phyloP scores from a whole-genome alignment of 176 grass and related monocot genomes.

The Cymbopogon citratus region DNA sequence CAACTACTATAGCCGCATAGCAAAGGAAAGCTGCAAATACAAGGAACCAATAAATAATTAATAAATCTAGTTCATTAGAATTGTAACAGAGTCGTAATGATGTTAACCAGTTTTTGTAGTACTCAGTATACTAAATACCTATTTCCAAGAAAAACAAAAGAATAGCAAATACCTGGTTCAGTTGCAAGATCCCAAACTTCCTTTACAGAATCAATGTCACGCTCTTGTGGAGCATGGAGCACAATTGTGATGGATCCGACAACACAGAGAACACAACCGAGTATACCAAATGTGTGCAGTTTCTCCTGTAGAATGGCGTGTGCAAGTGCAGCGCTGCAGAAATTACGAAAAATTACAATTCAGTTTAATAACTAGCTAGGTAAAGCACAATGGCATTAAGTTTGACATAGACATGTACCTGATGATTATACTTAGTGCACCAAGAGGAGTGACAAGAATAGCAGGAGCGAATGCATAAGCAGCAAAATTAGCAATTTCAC shows the following conservation, averaged over 20 bases:
- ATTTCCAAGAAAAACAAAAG: background rate
- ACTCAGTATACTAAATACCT: background rate
- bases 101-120: background rate
- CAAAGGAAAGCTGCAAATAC: conserved; percentile 71
- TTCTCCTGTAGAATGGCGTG: conserved; percentile 80
- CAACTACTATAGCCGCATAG: conserved; percentile 68
- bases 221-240: conserved; percentile 86
- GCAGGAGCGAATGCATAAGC: conserved; percentile 97
- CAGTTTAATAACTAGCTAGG: conserved; percentile 16
- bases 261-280: conserved; percentile 94
- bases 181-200: conserved; percentile 97
- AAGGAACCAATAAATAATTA: conserved; percentile 20
- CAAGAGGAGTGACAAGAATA: conserved; percentile 94
- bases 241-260: conserved; percentile 91
- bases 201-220: conserved; percentile 80
- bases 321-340: conserved; percentile 82
- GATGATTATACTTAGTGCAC: conserved; percentile 97
- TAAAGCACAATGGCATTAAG: conserved; percentile 11
- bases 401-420: conserved; percentile 45
- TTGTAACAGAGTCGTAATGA: background rate
- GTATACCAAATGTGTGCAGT: conserved; percentile 76
- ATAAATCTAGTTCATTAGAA: background rate
- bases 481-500: conserved; percentile 95
- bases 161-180: conserved; percentile 62
- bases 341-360: conserved; percentile 7